phyloP scores from a whole-genome alignment of 352 stramenopile genomes.

The Phytophthora sp. region DNA sequence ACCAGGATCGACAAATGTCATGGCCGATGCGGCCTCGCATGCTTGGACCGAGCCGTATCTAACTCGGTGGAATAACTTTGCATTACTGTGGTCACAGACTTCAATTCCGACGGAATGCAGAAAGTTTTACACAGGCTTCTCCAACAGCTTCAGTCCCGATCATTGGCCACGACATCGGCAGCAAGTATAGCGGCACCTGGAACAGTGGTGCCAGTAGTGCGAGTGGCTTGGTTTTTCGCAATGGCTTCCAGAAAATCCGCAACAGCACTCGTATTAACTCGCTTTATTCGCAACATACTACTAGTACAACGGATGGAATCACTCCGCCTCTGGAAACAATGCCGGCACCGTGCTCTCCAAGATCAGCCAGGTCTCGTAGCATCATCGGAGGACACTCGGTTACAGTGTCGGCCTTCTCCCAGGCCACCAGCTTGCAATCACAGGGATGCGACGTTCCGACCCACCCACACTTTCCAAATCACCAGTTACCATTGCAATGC shows the following conservation, averaged over 20 bases:
- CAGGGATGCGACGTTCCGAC: conserved; percentile 33
- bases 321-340: conserved; percentile 12
- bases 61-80: conserved; percentile 27
- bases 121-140: conserved; percentile 31
- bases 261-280: conserved; percentile 12
- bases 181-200: conserved; percentile 14
- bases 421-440: conserved; percentile 36
- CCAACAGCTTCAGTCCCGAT: conserved; percentile 16
- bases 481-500: conserved; percentile 10
- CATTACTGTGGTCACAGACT: conserved; percentile 7
- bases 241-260: conserved; percentile 2
- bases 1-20: conserved; percentile 14
- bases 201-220: conserved; percentile 14
- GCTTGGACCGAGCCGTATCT: conserved; percentile 19
- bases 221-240: neutral
- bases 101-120: conserved; percentile 6
- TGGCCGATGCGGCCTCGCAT: conserved; percentile 37
- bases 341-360: conserved; percentile 36
- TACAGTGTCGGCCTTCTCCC: conserved; percentile 26
- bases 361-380: conserved; percentile 23
- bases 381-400: conserved; percentile 13
- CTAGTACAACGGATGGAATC: conserved; percentile 18
- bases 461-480: conserved; percentile 7
- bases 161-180: conserved; percentile 19
- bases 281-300: conserved; percentile 12